Percentiles rank a stretch among this genome's conserved stretches.
Conservation (phyloP, 371 early-diverging fungal species). For the Lichtheimia ornata region DNA sequence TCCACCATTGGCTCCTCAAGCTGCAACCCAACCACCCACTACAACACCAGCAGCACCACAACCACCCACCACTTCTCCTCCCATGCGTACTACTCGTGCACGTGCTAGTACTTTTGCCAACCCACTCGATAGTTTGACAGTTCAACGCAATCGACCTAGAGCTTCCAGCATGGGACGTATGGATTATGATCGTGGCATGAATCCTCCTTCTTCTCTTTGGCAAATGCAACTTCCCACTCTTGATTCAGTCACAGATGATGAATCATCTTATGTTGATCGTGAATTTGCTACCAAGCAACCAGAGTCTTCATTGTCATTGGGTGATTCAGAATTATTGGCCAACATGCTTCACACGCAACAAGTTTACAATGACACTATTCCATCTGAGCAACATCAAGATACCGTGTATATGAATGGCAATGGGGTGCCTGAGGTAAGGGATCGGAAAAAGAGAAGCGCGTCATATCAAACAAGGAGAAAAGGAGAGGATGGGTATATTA, state of each 20-base stretch:
- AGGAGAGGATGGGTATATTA: too few relatives aligned
- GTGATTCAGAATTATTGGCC: conserved; percentile 50
- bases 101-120: conserved; percentile 37
- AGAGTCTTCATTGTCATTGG: conserved; percentile 38
- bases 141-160: conserved; percentile 57
- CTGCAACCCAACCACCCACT: not conserved
- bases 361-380: not conserved
- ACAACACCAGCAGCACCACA: conserved; percentile 2
- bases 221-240: conserved; percentile 48
- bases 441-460: not conserved
- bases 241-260: conserved; percentile 42
- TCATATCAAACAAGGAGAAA: too few relatives aligned
- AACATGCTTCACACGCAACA: conserved; percentile 39
- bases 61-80: not conserved
- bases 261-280: conserved; percentile 10
- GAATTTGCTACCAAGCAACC: not conserved
- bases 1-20: not conserved
- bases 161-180: conserved; percentile 66
- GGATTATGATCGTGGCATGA: conserved; percentile 34
- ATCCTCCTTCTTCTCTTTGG: conserved; percentile 39
- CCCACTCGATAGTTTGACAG: conserved; percentile 47
- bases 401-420: conserved; percentile 16
- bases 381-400: conserved; percentile 11
- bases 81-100: conserved; percentile 7
- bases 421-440: conserved; percentile 17